Evolutionary conservation across 441 rosid species (phyloP), one percentile per base, ranked within the genome.

Genomic region (Bocquillonia castaneifolia): DNA sequence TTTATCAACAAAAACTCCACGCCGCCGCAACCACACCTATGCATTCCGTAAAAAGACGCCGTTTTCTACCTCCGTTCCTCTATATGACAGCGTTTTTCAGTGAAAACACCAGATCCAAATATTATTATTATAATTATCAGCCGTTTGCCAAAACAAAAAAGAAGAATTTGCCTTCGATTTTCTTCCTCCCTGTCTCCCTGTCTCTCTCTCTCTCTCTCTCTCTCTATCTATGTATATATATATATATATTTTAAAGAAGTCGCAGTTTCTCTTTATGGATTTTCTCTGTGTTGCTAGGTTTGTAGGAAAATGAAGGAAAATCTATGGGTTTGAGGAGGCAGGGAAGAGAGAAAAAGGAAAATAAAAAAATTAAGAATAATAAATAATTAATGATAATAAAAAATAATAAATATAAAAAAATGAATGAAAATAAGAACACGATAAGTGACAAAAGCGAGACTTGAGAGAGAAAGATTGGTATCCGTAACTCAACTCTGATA

Each of bases 401-500:
- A n/a, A n/a, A n/a, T n/a, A n/a, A n/a, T n/a, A n/a, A n/a, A n/a
- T n/a, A n/a, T n/a, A n/a, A n/a, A n/a, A n/a, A n/a, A n/a, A n/a
- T n/a, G 23, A 51, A 28, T 1, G 69, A 75, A 76, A 74, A 64
- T 74, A 14, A 71, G 47, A 80, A 80, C 83, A 62, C 84, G 87
- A 81, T 72, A 76, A 76, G 87, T 76, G 82, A 82, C 81, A 79
- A 70, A 56, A 75, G 80, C 68, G 75, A 68, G 77, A 73, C 76
- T 68, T 32, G 80, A 78, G 81, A 76, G 80, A 29, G 65, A 74
- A n/a, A n/a, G 77, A 76, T 65, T 50, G 71, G 63, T 71, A 60
- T 68, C 72, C 83, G 90, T 80, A 80, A 78, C 92, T 81, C 85
- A 86, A 82, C 83, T 70, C 71, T 72, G 68, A 69, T 58, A 74